Evolutionary conservation across 805 yeast genomes (phyloP), one percentile per base, ranked within the genome.

Genomic region (Scheffersomyces stipitis): DNA sequence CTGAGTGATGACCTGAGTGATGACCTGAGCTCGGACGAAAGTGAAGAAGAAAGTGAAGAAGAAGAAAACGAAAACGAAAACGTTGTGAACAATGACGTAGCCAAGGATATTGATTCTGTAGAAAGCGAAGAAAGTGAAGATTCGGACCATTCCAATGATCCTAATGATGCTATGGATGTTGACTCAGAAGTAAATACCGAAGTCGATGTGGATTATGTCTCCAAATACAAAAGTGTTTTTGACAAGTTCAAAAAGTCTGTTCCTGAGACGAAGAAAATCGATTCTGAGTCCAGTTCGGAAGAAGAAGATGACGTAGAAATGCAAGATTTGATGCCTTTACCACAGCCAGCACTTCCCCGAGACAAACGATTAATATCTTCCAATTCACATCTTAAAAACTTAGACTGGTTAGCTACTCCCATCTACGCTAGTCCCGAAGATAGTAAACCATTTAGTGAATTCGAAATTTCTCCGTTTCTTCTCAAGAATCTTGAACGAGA

Each of bases 281-380:
- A 72, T 64, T 50, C 71, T 64, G 30, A 58, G 8, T 7, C 9
- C 24, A 10, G 9, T 10, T 7, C 7, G 7, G 54, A 49, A 15
- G 49, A 44, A 17, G 52, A 37, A 14, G 56, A 53, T 14, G 41
- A 40, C 7, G 41, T 46, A 2, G 55, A 51, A 17, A 34, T 33
- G 10, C 60, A 60, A 33, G 63, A 54, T 29, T 50, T 91, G 28
- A 81, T 75, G 4, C 95, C 96, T 14, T 64, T 91, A 28, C 97
- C 98, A 1, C 96, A 88, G 58, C 96, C 96, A 0, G 80, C 66
- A 23, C 62, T 81, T 18, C 87, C 86, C 3, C 64, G 66, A 38
- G 84, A 80, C 47, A 56, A 58, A 30, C 58, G 55, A 34, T 56
- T 79, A 15, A 39, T 31, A 5, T 40, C 69, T 6, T 54, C 46